Evolutionary conservation across 2,329 filamentous ascomycete species (phyloP).

Genomic region (Tolypocladium tundrense): DNA sequence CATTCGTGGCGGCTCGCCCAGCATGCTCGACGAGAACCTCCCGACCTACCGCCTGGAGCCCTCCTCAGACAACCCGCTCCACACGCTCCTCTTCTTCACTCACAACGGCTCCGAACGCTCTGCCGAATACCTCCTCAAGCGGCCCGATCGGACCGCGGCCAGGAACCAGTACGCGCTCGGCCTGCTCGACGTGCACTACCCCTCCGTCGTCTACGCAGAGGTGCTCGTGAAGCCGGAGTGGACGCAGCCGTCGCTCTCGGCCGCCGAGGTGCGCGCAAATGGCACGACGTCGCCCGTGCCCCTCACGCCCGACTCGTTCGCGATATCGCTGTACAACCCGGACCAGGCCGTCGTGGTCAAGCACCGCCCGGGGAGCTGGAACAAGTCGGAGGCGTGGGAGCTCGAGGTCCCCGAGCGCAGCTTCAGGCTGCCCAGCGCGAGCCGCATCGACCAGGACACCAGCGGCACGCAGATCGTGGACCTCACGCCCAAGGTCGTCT

Average conservation of each 20-base stretch:
- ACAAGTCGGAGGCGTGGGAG: constrained; percentile 71
- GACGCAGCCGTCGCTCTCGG: constrained; percentile 71
- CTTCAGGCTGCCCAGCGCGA: constrained; percentile 71
- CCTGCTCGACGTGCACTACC: constrained; percentile 70
- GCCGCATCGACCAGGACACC: constrained; percentile 61
- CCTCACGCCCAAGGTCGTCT: constrained; percentile 64
- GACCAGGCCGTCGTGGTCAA: constrained; percentile 70
- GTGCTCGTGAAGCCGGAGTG: constrained; percentile 77
- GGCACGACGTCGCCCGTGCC: constrained; percentile 56
- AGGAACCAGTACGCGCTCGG: constrained; percentile 81
- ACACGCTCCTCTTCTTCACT: constrained; percentile 48
- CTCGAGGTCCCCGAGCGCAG: constrained; percentile 84
- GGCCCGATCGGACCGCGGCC: constrained; percentile 57
- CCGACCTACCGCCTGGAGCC: constrained; percentile 55
- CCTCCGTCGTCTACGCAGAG: constrained; percentile 78
- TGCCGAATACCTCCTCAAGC: constrained; percentile 71
- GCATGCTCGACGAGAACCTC: constrained; percentile 90
- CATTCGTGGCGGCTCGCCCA: background rate
- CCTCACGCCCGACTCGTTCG: constrained; percentile 66
- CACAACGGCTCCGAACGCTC: constrained; percentile 72
- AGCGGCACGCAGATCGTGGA: constrained; percentile 27
- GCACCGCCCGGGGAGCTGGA: constrained; percentile 67
- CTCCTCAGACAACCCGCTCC: constrained; percentile 40
- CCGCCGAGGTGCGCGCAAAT: constrained; percentile 67
- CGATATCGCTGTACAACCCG: constrained; percentile 87